phyloP scores from a whole-genome alignment of 768 basidiomycete genomes.

The Mrakia gelida region DNA sequence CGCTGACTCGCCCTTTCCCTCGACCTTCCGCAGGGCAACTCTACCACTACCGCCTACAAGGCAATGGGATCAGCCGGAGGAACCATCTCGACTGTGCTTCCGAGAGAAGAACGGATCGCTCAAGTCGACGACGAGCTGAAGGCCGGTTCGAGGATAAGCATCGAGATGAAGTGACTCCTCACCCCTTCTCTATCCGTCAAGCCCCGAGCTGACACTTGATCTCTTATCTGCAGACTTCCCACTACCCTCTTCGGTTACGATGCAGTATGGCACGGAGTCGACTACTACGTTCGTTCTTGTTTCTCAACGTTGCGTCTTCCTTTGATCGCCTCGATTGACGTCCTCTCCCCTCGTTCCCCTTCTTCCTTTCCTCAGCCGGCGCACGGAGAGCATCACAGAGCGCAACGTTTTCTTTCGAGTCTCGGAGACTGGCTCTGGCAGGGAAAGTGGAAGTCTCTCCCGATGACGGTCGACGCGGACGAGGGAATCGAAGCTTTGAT shows the following conservation, averaged over 20 bases:
- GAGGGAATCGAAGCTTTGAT: background rate
- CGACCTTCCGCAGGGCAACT: background rate
- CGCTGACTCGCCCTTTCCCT: too few relatives aligned
- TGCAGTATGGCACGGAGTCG: background rate
- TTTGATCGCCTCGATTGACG: background rate
- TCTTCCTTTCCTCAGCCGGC: background rate
- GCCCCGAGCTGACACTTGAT: background rate
- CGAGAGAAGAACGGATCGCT: background rate
- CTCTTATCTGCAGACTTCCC: background rate
- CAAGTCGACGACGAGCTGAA: background rate
- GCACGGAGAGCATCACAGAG: background rate
- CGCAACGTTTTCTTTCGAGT: background rate
- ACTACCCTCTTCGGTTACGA: slow-evolving; percentile 10
- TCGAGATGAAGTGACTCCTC: background rate
- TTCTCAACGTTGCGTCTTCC: background rate
- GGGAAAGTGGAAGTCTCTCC: background rate
- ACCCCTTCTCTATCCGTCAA: background rate
- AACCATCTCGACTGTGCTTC: background rate
- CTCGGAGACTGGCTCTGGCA: background rate
- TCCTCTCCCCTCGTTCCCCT: background rate
- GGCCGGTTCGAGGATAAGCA: background rate
- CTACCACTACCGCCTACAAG: slow-evolving; percentile 9
- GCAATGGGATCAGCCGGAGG: background rate
- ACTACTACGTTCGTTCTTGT: background rate
- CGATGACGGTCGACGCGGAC: background rate